A percentile compares a stretch with the other conserved stretches of the same genome.
phyloP scores from a whole-genome alignment of 768 basidiomycete genomes.

The Trametes cingulata region DNA sequence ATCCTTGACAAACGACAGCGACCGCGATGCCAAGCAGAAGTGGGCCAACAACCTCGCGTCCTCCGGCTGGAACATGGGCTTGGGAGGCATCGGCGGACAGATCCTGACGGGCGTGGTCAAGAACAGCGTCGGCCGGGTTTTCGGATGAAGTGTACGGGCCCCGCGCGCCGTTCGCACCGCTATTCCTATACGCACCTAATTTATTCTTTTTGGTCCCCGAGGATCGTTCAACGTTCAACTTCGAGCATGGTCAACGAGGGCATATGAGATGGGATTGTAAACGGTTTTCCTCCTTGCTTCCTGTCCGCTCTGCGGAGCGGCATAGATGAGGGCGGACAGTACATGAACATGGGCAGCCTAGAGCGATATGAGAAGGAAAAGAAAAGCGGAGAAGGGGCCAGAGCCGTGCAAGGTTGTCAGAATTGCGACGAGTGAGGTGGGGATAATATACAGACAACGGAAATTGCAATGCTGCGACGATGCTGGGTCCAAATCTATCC shows the following conservation, averaged over 20 bases:
- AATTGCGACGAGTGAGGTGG: constrained; percentile 1
- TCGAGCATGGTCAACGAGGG: no score
- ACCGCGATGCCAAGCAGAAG: constrained; percentile 89
- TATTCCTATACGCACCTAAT: background rate
- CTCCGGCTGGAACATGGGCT: constrained; percentile 68
- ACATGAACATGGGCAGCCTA: constrained; percentile 9
- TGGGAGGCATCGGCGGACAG: constrained; percentile 85
- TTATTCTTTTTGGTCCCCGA: background rate
- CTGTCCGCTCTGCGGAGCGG: constrained; percentile 32
- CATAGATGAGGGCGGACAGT: constrained; percentile 14
- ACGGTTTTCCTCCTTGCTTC: constrained; percentile 21
- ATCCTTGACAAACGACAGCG: constrained; percentile 42
- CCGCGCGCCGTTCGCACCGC: background rate
- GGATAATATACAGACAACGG: constrained; percentile 13
- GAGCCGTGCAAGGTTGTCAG: background rate
- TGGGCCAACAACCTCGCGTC: constrained; percentile 81
- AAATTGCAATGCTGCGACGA: constrained; percentile 17
- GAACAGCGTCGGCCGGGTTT: constrained; percentile 76
- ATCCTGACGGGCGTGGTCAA: constrained; percentile 81
- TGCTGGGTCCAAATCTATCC: constrained; percentile 22
- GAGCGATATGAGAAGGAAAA: constrained; percentile 9
- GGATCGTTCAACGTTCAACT: background rate
- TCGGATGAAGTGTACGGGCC: constrained; percentile 43
- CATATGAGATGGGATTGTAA: constrained; percentile 6
- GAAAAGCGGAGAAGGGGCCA: constrained; percentile 5